phyloP scores from a whole-genome alignment of 441 rosid species.

The Bocquillonia castaneifolia region DNA sequence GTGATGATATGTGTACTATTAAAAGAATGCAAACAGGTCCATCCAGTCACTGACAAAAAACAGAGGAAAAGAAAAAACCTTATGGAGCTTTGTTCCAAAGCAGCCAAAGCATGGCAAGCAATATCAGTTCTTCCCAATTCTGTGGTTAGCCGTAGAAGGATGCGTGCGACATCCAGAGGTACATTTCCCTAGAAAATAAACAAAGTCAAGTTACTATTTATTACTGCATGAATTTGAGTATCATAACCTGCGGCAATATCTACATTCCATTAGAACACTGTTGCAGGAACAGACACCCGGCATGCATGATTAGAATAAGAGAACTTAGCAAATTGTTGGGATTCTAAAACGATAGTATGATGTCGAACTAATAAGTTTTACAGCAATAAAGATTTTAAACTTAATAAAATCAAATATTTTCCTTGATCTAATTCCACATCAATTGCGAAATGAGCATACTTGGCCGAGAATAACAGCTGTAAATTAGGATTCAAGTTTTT shows the following conservation, averaged over 20 bases:
- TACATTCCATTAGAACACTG: background rate
- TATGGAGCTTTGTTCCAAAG: slow-evolving; percentile 64
- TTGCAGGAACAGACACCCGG: too few species aligned
- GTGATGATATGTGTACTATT: slow-evolving; percentile 21
- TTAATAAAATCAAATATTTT: background rate
- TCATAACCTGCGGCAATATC: background rate
- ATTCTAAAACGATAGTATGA: background rate
- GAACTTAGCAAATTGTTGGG: background rate
- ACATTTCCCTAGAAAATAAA: slow-evolving; percentile 73
- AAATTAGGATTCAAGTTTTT: slow-evolving; percentile 60
- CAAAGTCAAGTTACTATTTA: slow-evolving; percentile 2
- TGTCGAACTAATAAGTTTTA: background rate
- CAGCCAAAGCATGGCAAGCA: slow-evolving; percentile 66
- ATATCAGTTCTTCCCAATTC: slow-evolving; percentile 83
- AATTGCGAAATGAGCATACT: slow-evolving; percentile 33
- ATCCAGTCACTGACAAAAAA: slow-evolving; percentile 2
- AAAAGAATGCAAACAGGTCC: slow-evolving; percentile 11
- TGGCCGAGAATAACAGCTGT: slow-evolving; percentile 82
- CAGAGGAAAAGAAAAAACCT: slow-evolving; percentile 47
- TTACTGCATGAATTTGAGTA: background rate
- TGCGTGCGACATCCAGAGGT: slow-evolving; percentile 86
- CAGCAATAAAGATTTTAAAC: background rate
- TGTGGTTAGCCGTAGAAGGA: slow-evolving; percentile 64
- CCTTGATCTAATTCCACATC: background rate
- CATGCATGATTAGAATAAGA: background rate